Conservation (phyloP, 805 yeast genomes). For the Candida succiphila region DNA sequence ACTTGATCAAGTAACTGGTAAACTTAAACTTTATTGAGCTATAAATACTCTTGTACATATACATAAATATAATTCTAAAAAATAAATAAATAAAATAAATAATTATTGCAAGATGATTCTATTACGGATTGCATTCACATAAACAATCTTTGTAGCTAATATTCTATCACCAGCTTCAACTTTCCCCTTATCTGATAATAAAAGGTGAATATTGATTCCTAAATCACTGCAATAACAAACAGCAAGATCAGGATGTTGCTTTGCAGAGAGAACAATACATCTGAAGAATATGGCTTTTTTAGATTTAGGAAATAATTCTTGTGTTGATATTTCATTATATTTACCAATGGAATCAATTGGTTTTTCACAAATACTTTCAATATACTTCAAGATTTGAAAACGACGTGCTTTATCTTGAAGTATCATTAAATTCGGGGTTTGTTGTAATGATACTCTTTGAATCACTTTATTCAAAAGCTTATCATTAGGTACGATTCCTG, state of each 20-base stretch:
- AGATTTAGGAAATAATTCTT: background rate
- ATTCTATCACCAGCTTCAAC: slow-evolving; percentile 33
- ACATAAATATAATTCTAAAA: background rate
- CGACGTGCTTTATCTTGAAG: too few relatives aligned
- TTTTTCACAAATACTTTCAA: too few relatives aligned
- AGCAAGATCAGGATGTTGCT: slow-evolving; percentile 18
- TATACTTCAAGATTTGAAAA: too few relatives aligned
- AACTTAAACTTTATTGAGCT: slow-evolving; percentile 56
- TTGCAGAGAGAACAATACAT: slow-evolving; percentile 33
- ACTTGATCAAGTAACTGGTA: slow-evolving; percentile 75
- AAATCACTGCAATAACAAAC: slow-evolving; percentile 38
- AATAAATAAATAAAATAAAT: background rate
- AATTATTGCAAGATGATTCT: slow-evolving; percentile 24
- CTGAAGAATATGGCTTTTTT: slow-evolving; percentile 11
- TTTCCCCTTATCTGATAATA: slow-evolving; percentile 10
- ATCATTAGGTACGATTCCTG: too few relatives aligned
- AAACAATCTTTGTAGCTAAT: slow-evolving; percentile 33
- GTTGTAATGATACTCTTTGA: too few relatives aligned
- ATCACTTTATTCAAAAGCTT: too few relatives aligned
- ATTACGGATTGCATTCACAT: slow-evolving; percentile 31
- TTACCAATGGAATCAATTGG: too few relatives aligned
- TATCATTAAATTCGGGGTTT: too few relatives aligned
- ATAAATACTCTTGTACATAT: slow-evolving; percentile 1
- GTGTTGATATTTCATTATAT: too few relatives aligned
- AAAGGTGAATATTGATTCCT: slow-evolving; percentile 36